phyloP scores from a whole-genome alignment of 2,329 filamentous ascomycete genomes.

The Cladobotryum mycophilum region DNA sequence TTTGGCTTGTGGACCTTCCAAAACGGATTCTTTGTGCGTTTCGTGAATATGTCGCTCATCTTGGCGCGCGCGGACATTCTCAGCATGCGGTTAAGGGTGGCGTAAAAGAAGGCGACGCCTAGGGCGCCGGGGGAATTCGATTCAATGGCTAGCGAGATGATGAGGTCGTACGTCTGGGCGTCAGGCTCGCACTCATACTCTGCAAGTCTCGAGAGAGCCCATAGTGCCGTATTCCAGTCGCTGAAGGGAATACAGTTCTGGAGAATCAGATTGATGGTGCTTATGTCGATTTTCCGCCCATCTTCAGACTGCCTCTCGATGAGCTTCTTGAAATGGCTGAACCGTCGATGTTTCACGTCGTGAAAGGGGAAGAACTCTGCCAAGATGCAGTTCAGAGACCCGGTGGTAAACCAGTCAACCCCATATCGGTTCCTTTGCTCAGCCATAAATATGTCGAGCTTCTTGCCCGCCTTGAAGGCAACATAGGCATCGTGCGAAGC shows the following conservation, averaged over 20 bases:
- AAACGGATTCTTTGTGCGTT: slow-evolving; percentile 18
- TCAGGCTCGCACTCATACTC: slow-evolving; percentile 21
- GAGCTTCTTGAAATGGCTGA: slow-evolving; percentile 23
- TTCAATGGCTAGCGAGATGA: slow-evolving; percentile 32
- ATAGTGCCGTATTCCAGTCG: slow-evolving; percentile 28
- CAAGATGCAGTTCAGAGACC: slow-evolving; percentile 33
- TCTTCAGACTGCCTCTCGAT: slow-evolving; percentile 20
- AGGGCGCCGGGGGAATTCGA: slow-evolving; percentile 25
- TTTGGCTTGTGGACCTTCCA: slow-evolving; percentile 22
- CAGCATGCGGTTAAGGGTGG: slow-evolving; percentile 25
- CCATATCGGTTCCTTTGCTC: slow-evolving; percentile 40
- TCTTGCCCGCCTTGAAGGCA: slow-evolving; percentile 30
- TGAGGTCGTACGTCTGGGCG: slow-evolving; percentile 28
- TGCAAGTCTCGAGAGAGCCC: slow-evolving; percentile 22
- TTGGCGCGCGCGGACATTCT: slow-evolving; percentile 18
- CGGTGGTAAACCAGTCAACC: slow-evolving; percentile 35
- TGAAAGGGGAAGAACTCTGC: slow-evolving; percentile 37
- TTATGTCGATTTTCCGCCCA: slow-evolving; percentile 19
- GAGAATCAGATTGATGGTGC: slow-evolving; percentile 35
- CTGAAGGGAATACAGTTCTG: slow-evolving; percentile 21
- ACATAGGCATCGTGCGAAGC: slow-evolving; percentile 37
- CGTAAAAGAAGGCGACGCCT: slow-evolving; percentile 28
- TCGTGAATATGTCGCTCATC: slow-evolving; percentile 22
- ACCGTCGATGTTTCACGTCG: slow-evolving; percentile 15
- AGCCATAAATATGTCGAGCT: slow-evolving; percentile 31